Evolutionary conservation across 495 filamentous ascomycete genomes (phyloP), one percentile per base, ranked within the genome.

Genomic region (Talaromyces thailandensis): DNA sequence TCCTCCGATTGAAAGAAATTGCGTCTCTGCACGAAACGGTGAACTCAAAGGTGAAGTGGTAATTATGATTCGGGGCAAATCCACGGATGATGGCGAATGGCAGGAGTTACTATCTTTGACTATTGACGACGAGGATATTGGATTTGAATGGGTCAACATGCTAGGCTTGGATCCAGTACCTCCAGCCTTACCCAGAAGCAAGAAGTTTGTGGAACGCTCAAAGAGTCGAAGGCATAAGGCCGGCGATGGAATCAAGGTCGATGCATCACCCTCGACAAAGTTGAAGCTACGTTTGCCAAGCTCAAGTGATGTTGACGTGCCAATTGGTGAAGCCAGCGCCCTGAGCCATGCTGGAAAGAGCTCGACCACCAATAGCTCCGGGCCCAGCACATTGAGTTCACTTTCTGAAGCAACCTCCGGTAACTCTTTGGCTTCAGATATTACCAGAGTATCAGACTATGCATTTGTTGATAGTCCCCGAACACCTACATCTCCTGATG

Each of bases 61-160:
- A 3, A 77, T 94, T 32, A 96, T 96, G 92, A 80, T 96, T 29
- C 85, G 91, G 65, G 73, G 72, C 61, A 66, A 75, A 7, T 71
- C 76, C 1, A 62, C 71, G 18, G 63, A 71, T 21, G 68, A 76
- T 6, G 79, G 81, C 64, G 74, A 81, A 37, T 96, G 93, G 92
- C 87, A 87, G 56, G 93, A 99, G 72, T 72, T 96, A 2, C 74
- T 98, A 61, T 84, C 84, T 16, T 78, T 98, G 8, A 78, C 72
- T 8, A 82, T 87, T 2, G 84, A 87, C 55, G 86, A 89, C 67
- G 85, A 91, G 55, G 87, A 89, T 52, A 82, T 92, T 60, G 85
- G 84, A n/a, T 74, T 81, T 37, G 93, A 98, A 70, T 99, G 95
- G 95, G 75, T 96, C 29, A 79, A 88, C 35, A 88, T 96, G 76